Conservation (phyloP, 1,284 basidiomycete genomes). For the Cutaneotrichosporon cyanovorans region DNA sequence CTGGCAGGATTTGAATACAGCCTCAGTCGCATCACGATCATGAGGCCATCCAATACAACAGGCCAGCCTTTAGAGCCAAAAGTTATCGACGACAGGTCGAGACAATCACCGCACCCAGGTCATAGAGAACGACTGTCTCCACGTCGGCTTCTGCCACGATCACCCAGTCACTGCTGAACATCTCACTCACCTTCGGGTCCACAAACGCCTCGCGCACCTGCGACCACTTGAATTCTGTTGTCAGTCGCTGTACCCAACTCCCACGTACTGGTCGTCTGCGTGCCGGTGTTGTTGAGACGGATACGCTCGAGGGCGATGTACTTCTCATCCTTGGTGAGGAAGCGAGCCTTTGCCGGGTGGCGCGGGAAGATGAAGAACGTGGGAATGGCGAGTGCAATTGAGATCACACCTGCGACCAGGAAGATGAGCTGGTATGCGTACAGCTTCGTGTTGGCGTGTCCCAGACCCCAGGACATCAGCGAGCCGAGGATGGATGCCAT, state of each 20-base stretch:
- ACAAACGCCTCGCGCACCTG: constrained; percentile 38
- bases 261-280: constrained; percentile 17
- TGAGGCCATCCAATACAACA: no score
- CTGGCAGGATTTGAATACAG: no score
- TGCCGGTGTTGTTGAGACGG: constrained; percentile 44
- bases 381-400: constrained; percentile 21
- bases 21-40: no score
- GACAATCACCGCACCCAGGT: no score
- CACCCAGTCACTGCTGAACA: no score
- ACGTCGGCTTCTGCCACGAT: no score
- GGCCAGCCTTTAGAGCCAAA: no score
- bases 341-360: constrained; percentile 37
- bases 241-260: constrained; percentile 9
- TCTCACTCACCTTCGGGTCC: constrained; percentile 27
- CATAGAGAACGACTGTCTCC: no score
- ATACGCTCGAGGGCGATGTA: constrained; percentile 44
- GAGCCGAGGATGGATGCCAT: constrained; percentile 16
- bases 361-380: constrained; percentile 32
- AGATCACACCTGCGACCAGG: constrained; percentile 48
- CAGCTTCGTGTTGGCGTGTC: constrained; percentile 21
- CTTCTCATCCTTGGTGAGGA: constrained; percentile 41
- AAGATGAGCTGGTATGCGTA: constrained; percentile 47
- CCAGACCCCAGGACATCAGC: constrained; percentile 34
- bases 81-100: no score
- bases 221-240: constrained; percentile 21